These are phyloP conservation scores for Nakazawaea laoshanensis DNA, from an alignment of 805 yeast species.

Conservation along the genomic window DNA sequence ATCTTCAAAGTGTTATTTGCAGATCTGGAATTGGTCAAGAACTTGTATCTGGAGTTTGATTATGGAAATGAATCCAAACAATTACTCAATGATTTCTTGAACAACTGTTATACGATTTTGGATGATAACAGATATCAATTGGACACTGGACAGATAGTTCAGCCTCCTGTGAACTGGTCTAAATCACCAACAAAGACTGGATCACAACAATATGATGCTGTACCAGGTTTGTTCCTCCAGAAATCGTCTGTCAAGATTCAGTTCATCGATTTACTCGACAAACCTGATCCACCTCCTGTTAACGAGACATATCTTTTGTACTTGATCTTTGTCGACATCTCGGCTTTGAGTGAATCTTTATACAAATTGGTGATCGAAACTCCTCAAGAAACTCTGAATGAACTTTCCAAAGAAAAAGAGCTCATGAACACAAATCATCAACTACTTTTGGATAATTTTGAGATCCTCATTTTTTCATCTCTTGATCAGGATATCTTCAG, in stretches of 20 bases:
- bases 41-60: conserved; percentile 60
- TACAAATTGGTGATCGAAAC: conserved; percentile 29
- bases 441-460: conserved; percentile 33
- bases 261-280: conserved; percentile 73
- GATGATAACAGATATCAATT: conserved; percentile 23
- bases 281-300: conserved; percentile 62
- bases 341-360: conserved; percentile 59
- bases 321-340: conserved; percentile 46
- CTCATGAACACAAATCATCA: conserved; percentile 28
- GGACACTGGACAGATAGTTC: conserved; percentile 25
- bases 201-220: conserved; percentile 4
- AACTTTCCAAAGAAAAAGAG: too few species aligned
- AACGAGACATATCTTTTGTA: conserved; percentile 56
- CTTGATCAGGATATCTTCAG: conserved; percentile 69
- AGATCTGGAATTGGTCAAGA: conserved; percentile 43
- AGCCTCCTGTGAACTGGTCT: conserved; percentile 15
- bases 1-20: conserved; percentile 51
- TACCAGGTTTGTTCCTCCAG: conserved; percentile 28
- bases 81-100: conserved; percentile 49
- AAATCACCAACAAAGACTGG: conserved; percentile 9
- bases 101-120: conserved; percentile 29
- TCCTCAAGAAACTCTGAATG: conserved; percentile 12
- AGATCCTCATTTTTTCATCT: conserved; percentile 51
- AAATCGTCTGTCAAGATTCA: conserved; percentile 42
- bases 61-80: conserved; percentile 37